Percentiles rank a stretch among this genome's conserved stretches.
Evolutionary conservation across 2,329 filamentous ascomycete species (phyloP).

Genomic region (Epichloe bromicola): DNA sequence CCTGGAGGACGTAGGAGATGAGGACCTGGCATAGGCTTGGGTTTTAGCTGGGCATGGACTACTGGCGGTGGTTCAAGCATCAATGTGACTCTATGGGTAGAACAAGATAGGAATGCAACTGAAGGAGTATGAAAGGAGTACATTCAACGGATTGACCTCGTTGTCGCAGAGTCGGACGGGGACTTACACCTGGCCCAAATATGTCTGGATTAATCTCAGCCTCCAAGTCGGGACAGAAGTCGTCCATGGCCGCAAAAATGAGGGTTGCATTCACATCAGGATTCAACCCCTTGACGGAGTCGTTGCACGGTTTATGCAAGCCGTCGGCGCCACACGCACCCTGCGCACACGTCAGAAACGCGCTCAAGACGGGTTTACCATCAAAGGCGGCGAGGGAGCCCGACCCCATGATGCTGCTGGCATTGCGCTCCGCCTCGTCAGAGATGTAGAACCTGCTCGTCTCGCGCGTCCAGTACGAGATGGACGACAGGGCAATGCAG

Average conservation of each 20-base stretch:
- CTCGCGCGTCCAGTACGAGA: slow-evolving; percentile 21
- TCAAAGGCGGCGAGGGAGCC: slow-evolving; percentile 19
- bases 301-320: slow-evolving; percentile 18
- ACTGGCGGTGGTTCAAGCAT: too few species aligned
- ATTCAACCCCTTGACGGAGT: slow-evolving; percentile 14
- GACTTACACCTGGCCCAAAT: slow-evolving; percentile 24
- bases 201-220: slow-evolving; percentile 27
- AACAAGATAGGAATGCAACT: too few species aligned
- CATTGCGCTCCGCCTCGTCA: slow-evolving; percentile 22
- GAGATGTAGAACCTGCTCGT: slow-evolving; percentile 16
- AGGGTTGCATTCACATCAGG: slow-evolving; percentile 15
- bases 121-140: too few species aligned
- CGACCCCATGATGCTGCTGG: slow-evolving; percentile 22
- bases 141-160: too few species aligned
- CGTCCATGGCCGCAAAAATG: slow-evolving; percentile 20
- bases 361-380: slow-evolving; percentile 16
- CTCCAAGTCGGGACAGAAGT: slow-evolving; percentile 22
- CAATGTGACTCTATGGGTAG: too few species aligned
- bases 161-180: too few species aligned
- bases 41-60: too few species aligned
- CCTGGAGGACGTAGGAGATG: slow-evolving; percentile 26
- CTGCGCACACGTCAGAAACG: slow-evolving; percentile 22
- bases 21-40: slow-evolving; percentile 16
- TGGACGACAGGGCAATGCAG: slow-evolving; percentile 22
- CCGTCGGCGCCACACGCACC: slow-evolving; percentile 22